phyloP scores from a whole-genome alignment of 2,329 filamentous ascomycete genomes.

The Fusarium equiseti region DNA sequence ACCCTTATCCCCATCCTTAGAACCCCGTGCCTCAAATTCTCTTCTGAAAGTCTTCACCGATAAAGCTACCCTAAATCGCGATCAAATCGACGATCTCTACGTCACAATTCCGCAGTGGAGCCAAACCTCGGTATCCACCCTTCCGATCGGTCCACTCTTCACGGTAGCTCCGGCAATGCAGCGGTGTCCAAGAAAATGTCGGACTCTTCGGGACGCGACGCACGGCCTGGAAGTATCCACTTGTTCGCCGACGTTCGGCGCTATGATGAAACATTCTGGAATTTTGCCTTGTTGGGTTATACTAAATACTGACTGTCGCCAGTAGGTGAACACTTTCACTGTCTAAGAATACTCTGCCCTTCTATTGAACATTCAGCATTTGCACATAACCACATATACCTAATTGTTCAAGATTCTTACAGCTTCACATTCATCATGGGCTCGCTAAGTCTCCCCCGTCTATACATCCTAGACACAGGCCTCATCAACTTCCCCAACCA shows the following conservation, averaged over 20 bases:
- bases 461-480: slow-evolving; percentile 11
- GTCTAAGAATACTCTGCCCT: too few relatives aligned
- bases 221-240: neutral
- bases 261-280: slow-evolving; percentile 7
- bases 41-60: neutral
- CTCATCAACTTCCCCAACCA: slow-evolving; percentile 1
- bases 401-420: too few relatives aligned
- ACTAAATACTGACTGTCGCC: neutral
- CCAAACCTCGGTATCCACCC: neutral
- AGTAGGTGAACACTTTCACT: neutral
- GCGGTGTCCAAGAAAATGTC: neutral
- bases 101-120: slow-evolving; percentile 2
- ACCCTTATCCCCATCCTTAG: too few relatives aligned
- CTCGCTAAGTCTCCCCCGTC: neutral
- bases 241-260: neutral
- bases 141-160: neutral
- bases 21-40: neutral
- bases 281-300: neutral
- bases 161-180: neutral
- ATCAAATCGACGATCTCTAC: neutral
- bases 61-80: neutral
- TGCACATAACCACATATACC: too few relatives aligned
- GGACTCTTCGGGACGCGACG: neutral
- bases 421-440: neutral
- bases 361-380: too few relatives aligned